Percentiles rank a stretch among this genome's conserved stretches.
phyloP scores from a whole-genome alignment of 805 yeast species.

The Jamesozyma lodderae region DNA sequence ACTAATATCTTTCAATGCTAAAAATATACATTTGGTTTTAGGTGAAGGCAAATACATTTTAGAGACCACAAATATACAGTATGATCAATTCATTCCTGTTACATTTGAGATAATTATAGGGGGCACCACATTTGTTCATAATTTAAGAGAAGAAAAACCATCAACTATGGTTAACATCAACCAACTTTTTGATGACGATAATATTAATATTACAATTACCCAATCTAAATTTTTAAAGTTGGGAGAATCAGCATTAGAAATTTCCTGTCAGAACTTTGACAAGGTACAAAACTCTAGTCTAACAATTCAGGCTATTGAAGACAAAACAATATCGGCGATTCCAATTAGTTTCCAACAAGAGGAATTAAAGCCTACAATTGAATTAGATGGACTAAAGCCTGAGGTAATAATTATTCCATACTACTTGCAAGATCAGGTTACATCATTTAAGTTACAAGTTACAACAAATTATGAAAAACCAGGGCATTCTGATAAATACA shows the following conservation, averaged over 20 bases:
- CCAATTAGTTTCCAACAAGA: constrained; percentile 4
- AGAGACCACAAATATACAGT: constrained; percentile 15
- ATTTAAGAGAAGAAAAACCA: not conserved
- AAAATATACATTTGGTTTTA: constrained; percentile 6
- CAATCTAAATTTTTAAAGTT: constrained; percentile 14
- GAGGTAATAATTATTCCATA: constrained; percentile 9
- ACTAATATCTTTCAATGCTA: constrained; percentile 10
- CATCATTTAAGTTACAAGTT: constrained; percentile 13
- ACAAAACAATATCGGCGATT: not conserved
- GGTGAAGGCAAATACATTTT: constrained; percentile 8
- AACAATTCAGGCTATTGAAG: constrained; percentile 4
- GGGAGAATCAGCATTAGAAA: constrained; percentile 14
- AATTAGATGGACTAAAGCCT: not conserved
- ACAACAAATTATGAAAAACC: constrained; percentile 9
- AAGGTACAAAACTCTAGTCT: not conserved
- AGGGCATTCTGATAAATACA: constrained; percentile 7
- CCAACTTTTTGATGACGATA: constrained; percentile 14
- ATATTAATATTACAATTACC: constrained; percentile 12
- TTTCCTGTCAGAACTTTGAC: constrained; percentile 10
- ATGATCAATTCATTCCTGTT: constrained; percentile 18
- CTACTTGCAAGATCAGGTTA: constrained; percentile 10
- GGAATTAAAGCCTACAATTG: not conserved
- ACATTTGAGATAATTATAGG: constrained; percentile 21
- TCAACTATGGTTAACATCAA: constrained; percentile 4
- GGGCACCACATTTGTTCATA: constrained; percentile 20